A percentile compares a stretch with the other conserved stretches of the same genome.
phyloP scores from a whole-genome alignment of 176 grass and related monocot species.

The Carex cristatella region DNA sequence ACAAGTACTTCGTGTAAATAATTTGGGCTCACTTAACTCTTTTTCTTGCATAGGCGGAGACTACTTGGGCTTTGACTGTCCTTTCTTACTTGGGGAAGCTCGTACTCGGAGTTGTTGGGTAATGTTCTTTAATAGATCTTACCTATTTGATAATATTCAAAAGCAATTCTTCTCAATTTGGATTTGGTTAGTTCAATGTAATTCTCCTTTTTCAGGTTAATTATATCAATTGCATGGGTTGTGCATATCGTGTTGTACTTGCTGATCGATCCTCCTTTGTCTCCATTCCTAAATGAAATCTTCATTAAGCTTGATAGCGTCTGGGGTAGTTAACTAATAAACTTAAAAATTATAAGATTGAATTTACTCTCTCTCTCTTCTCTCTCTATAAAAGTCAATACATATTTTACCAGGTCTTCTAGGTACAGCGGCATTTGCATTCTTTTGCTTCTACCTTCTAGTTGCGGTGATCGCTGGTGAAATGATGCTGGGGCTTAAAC shows the following conservation, averaged over 20 bases:
- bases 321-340: slow-evolving; percentile 64
- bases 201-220: slow-evolving; percentile 51
- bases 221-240: slow-evolving; percentile 97
- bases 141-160: background rate
- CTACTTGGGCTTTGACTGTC: slow-evolving; percentile 93
- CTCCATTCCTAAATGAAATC: slow-evolving; percentile 96
- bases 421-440: slow-evolving; percentile 95
- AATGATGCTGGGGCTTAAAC: slow-evolving; percentile 96
- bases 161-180: background rate
- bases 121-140: slow-evolving; percentile 24
- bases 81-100: slow-evolving; percentile 90
- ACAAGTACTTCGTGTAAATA: background rate
- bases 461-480: slow-evolving; percentile 97
- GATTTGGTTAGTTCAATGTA: background rate
- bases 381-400: background rate
- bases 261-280: slow-evolving; percentile 79
- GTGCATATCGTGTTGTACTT: slow-evolving; percentile 94
- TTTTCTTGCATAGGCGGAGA: slow-evolving; percentile 66
- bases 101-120: slow-evolving; percentile 78
- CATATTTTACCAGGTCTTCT: slow-evolving; percentile 70
- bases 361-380: slow-evolving; percentile 9
- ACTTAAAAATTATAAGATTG: slow-evolving; percentile 7
- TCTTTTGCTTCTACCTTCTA: slow-evolving; percentile 99
- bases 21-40: slow-evolving; percentile 17
- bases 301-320: slow-evolving; percentile 90